Conservation (phyloP, 306 rosid genomes). For the Leucaena leucocephala region DNA sequence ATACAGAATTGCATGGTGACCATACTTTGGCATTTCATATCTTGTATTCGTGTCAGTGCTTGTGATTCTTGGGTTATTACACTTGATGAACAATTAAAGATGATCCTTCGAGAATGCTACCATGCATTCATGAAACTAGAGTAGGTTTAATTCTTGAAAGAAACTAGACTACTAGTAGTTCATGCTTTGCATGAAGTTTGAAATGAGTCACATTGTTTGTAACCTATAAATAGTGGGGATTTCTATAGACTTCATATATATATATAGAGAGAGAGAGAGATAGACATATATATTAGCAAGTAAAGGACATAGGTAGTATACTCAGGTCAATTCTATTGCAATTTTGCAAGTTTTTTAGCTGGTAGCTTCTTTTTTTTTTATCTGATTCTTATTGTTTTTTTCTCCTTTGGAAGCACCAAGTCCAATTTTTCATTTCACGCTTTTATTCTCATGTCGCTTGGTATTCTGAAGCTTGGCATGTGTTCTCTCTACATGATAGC, state of each 20-base stretch:
- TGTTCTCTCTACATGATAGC: background rate
- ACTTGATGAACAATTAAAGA: background rate
- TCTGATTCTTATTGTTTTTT: background rate
- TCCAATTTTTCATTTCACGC: background rate
- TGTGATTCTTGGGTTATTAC: background rate
- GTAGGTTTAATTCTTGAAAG: background rate
- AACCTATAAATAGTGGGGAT: background rate
- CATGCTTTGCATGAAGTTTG: background rate
- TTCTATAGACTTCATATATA: background rate
- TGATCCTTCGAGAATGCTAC: background rate
- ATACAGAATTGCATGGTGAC: background rate
- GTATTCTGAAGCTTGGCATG: background rate
- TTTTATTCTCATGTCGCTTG: background rate
- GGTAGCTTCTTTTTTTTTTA: no score
- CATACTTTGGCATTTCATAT: background rate
- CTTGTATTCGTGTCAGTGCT: background rate
- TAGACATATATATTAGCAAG: no score
- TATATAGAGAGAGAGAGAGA: no score
- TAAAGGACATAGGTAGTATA: background rate
- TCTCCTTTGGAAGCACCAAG: background rate
- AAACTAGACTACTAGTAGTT: background rate
- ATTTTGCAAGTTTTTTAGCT: background rate
- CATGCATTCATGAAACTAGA: background rate
- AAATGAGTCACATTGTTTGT: background rate
- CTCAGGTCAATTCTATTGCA: background rate